These are phyloP conservation scores for Brassica balearica DNA, from an alignment of 441 rosid species.

Conservation along the genomic window DNA sequence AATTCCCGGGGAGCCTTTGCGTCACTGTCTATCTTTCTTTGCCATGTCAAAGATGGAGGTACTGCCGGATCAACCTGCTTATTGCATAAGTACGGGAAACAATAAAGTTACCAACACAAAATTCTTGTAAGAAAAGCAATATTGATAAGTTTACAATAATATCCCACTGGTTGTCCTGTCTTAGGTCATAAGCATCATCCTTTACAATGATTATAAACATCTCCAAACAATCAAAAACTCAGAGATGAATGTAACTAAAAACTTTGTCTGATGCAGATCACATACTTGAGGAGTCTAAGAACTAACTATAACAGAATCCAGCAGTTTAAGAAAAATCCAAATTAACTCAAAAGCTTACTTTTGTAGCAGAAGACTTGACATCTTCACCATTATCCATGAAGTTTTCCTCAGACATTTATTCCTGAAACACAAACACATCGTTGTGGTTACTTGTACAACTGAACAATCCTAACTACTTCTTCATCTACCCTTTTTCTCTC, in stretches of 20 bases:
- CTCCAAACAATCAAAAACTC: slow-evolving; percentile 1
- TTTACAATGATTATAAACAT: background rate
- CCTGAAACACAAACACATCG: slow-evolving; percentile 37
- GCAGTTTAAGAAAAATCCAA: background rate
- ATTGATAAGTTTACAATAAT: background rate
- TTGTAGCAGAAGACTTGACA: slow-evolving; percentile 40
- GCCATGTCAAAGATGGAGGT: slow-evolving; percentile 85
- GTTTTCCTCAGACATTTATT: slow-evolving; percentile 47
- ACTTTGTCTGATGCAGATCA: background rate
- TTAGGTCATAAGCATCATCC: slow-evolving; percentile 15
- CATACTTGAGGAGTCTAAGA: background rate
- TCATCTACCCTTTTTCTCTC: background rate
- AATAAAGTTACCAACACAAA: slow-evolving; percentile 3
- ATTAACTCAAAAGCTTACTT: slow-evolving; percentile 42
- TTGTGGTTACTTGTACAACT: slow-evolving; percentile 14
- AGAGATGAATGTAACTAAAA: background rate
- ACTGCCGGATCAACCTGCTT: slow-evolving; percentile 68
- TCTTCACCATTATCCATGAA: slow-evolving; percentile 42
- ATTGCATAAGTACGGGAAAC: slow-evolving; percentile 19
- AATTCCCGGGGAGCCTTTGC: slow-evolving; percentile 52
- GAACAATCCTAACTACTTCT: slow-evolving; percentile 17
- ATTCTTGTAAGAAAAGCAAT: background rate
- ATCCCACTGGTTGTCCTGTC: background rate
- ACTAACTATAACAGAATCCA: background rate
- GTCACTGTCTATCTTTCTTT: slow-evolving; percentile 58